Conservation (phyloP, 257 asterid species). For the Ajuga chamaepitys region DNA sequence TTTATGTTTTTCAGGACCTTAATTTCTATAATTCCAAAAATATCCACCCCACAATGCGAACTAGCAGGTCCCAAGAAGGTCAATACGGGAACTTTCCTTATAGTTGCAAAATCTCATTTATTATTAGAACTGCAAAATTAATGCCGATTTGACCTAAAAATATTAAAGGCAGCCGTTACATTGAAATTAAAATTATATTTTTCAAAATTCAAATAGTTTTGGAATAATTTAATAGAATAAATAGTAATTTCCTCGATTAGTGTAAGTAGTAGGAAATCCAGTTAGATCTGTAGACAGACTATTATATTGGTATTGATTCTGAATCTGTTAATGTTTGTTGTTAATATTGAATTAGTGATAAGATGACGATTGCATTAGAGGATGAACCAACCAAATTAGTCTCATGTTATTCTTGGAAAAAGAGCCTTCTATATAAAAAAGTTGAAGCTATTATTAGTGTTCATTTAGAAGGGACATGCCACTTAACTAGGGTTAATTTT, state of each 20-base stretch:
- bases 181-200: slow-evolving; percentile 20
- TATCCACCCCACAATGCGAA: slow-evolving; percentile 15
- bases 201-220: slow-evolving; percentile 47
- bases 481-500: slow-evolving; percentile 34
- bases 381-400: slow-evolving; percentile 17
- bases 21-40: slow-evolving; percentile 20
- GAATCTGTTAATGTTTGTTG: slow-evolving; percentile 6
- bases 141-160: slow-evolving; percentile 27
- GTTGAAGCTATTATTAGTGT: background rate
- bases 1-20: slow-evolving; percentile 16
- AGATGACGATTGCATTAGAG: slow-evolving; percentile 38
- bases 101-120: background rate
- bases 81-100: slow-evolving; percentile 5
- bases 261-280: slow-evolving; percentile 19
- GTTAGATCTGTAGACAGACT: slow-evolving; percentile 31
- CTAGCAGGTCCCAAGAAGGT: slow-evolving; percentile 25
- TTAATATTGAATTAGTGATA: slow-evolving; percentile 12
- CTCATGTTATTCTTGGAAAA: slow-evolving; percentile 28
- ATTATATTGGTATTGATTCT: slow-evolving; percentile 10
- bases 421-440: slow-evolving; percentile 7
- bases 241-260: slow-evolving; percentile 32
- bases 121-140: slow-evolving; percentile 10
- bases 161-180: slow-evolving; percentile 32
- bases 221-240: slow-evolving; percentile 19
- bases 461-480: slow-evolving; percentile 41